phyloP scores from a whole-genome alignment of 257 asterid genomes.

The Ocimum tenuiflorum region DNA sequence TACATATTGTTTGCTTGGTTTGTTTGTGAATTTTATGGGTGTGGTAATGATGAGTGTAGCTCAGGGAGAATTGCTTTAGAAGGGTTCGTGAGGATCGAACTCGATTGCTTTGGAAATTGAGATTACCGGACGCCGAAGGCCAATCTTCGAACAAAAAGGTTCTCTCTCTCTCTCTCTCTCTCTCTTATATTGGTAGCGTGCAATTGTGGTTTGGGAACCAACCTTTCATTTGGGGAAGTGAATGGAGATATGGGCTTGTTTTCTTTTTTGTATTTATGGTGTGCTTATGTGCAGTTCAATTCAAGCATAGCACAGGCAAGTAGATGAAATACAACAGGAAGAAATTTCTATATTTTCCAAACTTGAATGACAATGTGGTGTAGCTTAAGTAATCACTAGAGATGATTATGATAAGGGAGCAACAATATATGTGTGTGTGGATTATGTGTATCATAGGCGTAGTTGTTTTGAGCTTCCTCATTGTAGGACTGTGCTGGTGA shows the following conservation, averaged over 20 bases:
- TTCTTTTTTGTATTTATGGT: no score
- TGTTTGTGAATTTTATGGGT: not conserved
- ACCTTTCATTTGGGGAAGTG: no score
- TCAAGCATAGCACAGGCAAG: not conserved
- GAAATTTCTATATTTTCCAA: not conserved
- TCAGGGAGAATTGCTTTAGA: conserved; percentile 78
- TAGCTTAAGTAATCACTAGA: not conserved
- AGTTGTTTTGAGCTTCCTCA: not conserved
- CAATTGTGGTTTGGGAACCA: not conserved
- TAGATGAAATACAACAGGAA: not conserved
- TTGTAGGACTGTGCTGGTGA: not conserved
- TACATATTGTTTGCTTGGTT: not conserved
- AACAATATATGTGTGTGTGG: not conserved
- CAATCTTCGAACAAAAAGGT: conserved; percentile 37
- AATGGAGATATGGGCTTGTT: no score
- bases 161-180: not conserved
- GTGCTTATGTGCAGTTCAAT: no score
- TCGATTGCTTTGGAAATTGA: conserved; percentile 76
- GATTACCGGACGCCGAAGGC: conserved; percentile 37
- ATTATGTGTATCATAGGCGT: not conserved
- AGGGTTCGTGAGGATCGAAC: conserved; percentile 73
- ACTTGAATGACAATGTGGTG: not conserved
- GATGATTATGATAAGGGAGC: not conserved
- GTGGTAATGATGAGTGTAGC: conserved; percentile 33
- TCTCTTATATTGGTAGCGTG: not conserved